Evolutionary conservation across 2,329 filamentous ascomycete genomes (phyloP).

Genomic region (Coniochaeta prunicola): DNA sequence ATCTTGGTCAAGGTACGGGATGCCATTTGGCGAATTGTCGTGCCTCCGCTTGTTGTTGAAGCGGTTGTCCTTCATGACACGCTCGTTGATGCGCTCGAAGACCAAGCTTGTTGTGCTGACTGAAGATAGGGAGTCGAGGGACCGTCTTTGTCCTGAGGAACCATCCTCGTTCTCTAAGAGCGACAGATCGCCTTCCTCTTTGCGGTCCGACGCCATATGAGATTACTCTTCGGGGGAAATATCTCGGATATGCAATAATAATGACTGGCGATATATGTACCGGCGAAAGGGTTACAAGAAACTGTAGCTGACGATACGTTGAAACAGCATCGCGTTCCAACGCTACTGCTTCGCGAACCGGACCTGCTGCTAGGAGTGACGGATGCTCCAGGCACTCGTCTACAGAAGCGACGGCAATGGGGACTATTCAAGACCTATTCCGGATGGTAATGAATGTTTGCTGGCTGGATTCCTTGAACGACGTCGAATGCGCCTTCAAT

Average conservation of each 20-base stretch:
- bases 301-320: background rate
- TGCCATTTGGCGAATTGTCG: conserved; percentile 9
- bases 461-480: background rate
- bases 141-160: conserved; percentile 23
- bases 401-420: background rate
- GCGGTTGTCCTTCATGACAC: conserved; percentile 24
- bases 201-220: background rate
- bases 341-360: background rate
- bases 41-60: conserved; percentile 22
- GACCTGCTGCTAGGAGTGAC: background rate
- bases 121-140: conserved; percentile 59
- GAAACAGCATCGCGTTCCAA: background rate
- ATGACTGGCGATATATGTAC: background rate
- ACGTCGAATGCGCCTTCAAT: background rate
- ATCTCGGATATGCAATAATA: background rate
- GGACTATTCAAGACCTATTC: background rate
- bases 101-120: conserved; percentile 79
- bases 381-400: conserved; percentile 1
- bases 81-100: conserved; percentile 67
- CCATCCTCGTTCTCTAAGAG: background rate
- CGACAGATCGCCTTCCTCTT: background rate
- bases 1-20: conserved; percentile 15
- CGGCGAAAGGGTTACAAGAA: background rate
- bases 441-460: background rate
- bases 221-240: background rate